These are phyloP conservation scores for Oryza coarctata DNA, from an alignment of 176 grass and related monocot species.

Conservation along the genomic window DNA sequence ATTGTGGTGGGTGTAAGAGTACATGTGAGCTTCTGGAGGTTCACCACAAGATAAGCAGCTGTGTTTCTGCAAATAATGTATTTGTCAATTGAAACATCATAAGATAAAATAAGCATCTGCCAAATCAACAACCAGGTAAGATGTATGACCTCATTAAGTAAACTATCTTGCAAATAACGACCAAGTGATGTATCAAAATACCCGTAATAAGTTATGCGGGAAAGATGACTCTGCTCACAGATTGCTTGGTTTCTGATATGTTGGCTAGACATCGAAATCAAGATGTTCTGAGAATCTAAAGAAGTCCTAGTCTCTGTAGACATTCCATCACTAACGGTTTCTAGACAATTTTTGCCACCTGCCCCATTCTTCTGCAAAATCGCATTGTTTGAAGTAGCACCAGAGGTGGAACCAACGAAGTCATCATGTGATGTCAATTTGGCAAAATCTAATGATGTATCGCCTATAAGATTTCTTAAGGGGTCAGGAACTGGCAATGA, in stretches of 20 bases:
- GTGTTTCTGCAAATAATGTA: constrained; percentile 65
- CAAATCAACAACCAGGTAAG: constrained; percentile 41
- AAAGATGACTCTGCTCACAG: constrained; percentile 86
- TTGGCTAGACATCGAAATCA: constrained; percentile 76
- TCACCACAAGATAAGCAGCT: constrained; percentile 71
- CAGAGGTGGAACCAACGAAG: constrained; percentile 19
- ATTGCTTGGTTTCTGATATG: constrained; percentile 68
- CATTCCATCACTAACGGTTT: constrained; percentile 26
- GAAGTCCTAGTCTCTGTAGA: constrained; percentile 32
- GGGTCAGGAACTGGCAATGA: constrained; percentile 16
- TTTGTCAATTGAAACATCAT: constrained; percentile 16
- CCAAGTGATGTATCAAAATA: constrained; percentile 81
- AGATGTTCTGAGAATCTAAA: constrained; percentile 62
- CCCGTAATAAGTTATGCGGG: constrained; percentile 91
- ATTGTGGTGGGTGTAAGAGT: constrained; percentile 82
- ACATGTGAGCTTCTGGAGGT: constrained; percentile 70
- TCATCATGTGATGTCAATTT: constrained; percentile 34
- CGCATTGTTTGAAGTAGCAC: constrained; percentile 5
- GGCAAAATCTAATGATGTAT: constrained; percentile 22
- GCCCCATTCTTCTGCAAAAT: constrained; percentile 21
- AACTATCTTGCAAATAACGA: constrained; percentile 67
- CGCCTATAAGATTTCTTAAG: constrained; percentile 5
- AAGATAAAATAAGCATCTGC: constrained; percentile 20
- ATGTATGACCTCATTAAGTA: constrained; percentile 74
- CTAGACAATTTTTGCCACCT: background rate